Base-by-base conservation (phyloP, 2,329 filamentous ascomycete species). In the Thielaviopsis musarum region DNA sequence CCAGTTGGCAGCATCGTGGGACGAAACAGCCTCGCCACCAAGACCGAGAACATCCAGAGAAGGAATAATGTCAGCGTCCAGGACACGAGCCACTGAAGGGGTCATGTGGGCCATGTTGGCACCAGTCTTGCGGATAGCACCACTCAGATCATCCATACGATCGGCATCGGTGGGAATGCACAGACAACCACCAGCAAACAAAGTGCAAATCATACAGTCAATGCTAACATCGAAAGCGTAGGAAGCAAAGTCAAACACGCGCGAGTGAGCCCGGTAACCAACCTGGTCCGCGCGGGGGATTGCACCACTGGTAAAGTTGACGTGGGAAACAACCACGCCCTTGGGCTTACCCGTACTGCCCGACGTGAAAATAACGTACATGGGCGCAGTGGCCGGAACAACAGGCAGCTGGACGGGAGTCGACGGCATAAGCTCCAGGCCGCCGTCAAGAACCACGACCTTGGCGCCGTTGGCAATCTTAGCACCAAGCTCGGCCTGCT, bases 311-410 rank as follows among this genome's bases (percentile, higher is more conserved):
- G 73, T 73, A 61, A 74, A 76, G 58, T 75, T 75, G 38, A 67
- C 69, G 61, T 78, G 76, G 1, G 72, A 72, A 60, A 77, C 70
- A 53, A 83, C 72, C 3, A 83, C 80, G 22, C 81, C 82, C 69
- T 84, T 84, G 1, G 81, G 82, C 61, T 75, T 77, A 6, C 82
- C 81, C 0, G 82, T 84, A 61, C 79, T 84, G 15, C 81, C 81
- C 0, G 81, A 84, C 12, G 81, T 84, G 66, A 83, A 84, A 65
- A 84, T 82, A 64, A 83, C 78, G 62, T 77, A 78, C 38, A 77
- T 71, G 9, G 74, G 71, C 0, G 70, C 67, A 5, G 67, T 66
- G 2, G 74, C 64, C 2, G 82, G 68, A n/a, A 77, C 72, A 0
- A 60, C 55, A 0, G 72, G 72, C 1, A 74, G 65, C 5, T 57